Evolutionary conservation across 225 moss, liverwort and hornwort genomes (phyloP).

Genomic region (Physcomitrellopsis africana): DNA sequence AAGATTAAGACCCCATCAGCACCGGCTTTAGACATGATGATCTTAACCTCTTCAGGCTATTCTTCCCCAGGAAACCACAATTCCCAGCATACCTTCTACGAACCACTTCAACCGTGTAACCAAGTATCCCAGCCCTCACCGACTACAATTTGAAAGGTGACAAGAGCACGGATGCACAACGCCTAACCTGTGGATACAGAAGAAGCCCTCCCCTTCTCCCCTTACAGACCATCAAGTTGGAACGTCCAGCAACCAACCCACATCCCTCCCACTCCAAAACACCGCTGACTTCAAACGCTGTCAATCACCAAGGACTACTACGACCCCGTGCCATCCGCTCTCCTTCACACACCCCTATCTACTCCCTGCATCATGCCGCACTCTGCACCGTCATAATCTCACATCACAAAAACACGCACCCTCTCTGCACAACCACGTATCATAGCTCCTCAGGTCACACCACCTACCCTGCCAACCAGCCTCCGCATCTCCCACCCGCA

Average conservation of each 20-base stretch:
- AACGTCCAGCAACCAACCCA: conserved; percentile 55
- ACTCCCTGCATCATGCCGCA: conserved; percentile 36
- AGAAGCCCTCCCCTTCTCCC: conserved; percentile 70
- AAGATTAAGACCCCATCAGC: conserved; percentile 16
- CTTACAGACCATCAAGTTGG: conserved; percentile 72
- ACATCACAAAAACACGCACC: conserved; percentile 14
- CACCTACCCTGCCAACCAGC: conserved; percentile 24
- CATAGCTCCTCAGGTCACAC: conserved; percentile 10
- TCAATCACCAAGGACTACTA: conserved; percentile 49
- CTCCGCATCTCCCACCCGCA: conserved; percentile 24
- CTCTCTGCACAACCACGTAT: conserved; percentile 13
- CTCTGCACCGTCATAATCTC: conserved; percentile 27
- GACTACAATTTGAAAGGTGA: conserved; percentile 24
- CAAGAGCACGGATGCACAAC: not conserved
- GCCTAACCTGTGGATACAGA: conserved; percentile 60
- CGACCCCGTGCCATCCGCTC: conserved; percentile 46
- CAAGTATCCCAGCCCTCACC: not conserved
- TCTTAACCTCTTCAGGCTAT: conserved; percentile 11
- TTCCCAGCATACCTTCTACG: not conserved
- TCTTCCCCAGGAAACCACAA: not conserved
- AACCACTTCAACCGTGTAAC: conserved; percentile 13
- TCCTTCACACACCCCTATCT: conserved; percentile 51
- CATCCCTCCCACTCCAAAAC: conserved; percentile 48
- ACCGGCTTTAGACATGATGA: conserved; percentile 11
- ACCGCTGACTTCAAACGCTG: conserved; percentile 41